phyloP scores from a whole-genome alignment of 2,329 filamentous ascomycete species.

The Apiospora arundinis region DNA sequence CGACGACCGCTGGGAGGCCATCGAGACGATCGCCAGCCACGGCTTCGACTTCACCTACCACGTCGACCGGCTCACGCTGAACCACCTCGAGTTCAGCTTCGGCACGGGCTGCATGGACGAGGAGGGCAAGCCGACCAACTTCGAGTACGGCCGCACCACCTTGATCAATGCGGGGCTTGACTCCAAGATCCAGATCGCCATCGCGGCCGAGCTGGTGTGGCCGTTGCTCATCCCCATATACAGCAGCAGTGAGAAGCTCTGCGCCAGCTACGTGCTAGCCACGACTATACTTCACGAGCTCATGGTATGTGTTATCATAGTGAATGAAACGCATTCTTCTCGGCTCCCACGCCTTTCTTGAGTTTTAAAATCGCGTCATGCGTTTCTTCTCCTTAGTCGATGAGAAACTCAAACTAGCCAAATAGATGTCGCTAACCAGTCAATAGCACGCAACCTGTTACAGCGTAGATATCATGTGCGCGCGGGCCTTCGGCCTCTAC shows the following conservation, averaged over 20 bases:
- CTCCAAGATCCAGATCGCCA: conserved; percentile 12
- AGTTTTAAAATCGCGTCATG: neutral
- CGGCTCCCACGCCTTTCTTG: neutral
- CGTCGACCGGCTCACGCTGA: conserved; percentile 11
- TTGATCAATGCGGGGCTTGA: accelerated
- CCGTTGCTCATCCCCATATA: conserved; percentile 34
- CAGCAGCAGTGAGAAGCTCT: conserved; percentile 37
- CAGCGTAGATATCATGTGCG: conserved; percentile 6
- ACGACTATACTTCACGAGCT: conserved; percentile 36
- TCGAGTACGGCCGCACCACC: conserved; percentile 28
- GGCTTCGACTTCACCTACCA: conserved; percentile 1
- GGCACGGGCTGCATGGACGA: neutral
- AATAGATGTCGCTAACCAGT: neutral
- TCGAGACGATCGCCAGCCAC: neutral
- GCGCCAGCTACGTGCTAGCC: conserved; percentile 31
- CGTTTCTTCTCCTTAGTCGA: neutral
- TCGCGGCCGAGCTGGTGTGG: conserved; percentile 37
- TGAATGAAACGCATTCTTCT: neutral
- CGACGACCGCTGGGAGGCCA: neutral
- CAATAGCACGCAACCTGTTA: conserved; percentile 21
- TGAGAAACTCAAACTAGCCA: neutral
- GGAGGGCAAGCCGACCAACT: neutral
- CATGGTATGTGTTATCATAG: conserved; percentile 30
- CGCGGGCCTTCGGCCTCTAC: neutral
- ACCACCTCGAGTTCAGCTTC: neutral